Conservation (phyloP, 2,329 filamentous ascomycete genomes). For the Helminthosporium solani region DNA sequence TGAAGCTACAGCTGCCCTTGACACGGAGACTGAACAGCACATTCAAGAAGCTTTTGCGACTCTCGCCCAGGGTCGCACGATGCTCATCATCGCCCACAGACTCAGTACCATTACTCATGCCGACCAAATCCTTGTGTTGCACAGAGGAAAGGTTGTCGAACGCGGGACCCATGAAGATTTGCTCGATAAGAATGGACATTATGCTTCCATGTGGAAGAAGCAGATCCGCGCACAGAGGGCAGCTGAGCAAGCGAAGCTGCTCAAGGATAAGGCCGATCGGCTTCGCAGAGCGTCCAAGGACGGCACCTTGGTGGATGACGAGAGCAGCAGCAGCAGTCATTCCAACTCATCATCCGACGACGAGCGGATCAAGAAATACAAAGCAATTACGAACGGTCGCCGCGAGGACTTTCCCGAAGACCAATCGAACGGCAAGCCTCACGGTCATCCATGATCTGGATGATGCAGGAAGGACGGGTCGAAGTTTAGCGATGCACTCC, state of each 20-base stretch:
- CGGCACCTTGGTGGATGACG: slow-evolving; percentile 35
- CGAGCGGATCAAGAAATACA: slow-evolving; percentile 30
- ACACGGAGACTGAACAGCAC: slow-evolving; percentile 89
- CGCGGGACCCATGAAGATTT: slow-evolving; percentile 54
- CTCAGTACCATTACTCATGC: slow-evolving; percentile 58
- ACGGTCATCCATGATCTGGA: slow-evolving; percentile 27
- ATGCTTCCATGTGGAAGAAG: slow-evolving; percentile 55
- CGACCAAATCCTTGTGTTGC: slow-evolving; percentile 57
- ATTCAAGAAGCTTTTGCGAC: slow-evolving; percentile 84
- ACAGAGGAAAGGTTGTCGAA: slow-evolving; percentile 55
- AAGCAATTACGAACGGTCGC: slow-evolving; percentile 7
- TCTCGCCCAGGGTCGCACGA: slow-evolving; percentile 80
- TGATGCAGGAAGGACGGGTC: not conserved
- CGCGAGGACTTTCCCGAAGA: slow-evolving; percentile 2
- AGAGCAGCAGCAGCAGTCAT: slow-evolving; percentile 44
- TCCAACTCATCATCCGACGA: slow-evolving; percentile 36
- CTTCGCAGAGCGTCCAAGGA: slow-evolving; percentile 51
- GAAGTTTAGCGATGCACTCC: no score
- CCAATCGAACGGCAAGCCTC: slow-evolving; percentile 19
- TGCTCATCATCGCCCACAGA: slow-evolving; percentile 87
- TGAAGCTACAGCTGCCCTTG: slow-evolving; percentile 87
- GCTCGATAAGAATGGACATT: slow-evolving; percentile 47
- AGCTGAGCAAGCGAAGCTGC: slow-evolving; percentile 51
- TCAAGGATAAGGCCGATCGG: slow-evolving; percentile 53
- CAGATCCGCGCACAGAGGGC: slow-evolving; percentile 53